phyloP scores from a whole-genome alignment of 1,139 yeast genomes.

The Sugiyamaella neomexicana region DNA sequence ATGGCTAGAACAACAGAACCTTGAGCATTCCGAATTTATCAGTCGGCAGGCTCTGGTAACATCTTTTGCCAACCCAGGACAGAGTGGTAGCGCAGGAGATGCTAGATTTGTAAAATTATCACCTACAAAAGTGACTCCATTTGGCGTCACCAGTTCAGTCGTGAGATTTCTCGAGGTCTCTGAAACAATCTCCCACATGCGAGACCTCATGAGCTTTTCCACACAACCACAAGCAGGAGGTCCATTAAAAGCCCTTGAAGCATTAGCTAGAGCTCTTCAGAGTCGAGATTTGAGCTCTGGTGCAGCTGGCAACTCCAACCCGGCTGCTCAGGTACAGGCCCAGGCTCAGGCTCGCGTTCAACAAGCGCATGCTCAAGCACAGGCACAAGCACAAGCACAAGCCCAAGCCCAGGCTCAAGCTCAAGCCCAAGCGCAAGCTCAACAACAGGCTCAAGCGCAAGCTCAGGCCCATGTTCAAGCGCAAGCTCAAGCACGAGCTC shows the following conservation, averaged over 20 bases:
- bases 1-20: slow-evolving; percentile 63
- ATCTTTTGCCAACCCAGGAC: slow-evolving; percentile 9
- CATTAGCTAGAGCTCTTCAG: slow-evolving; percentile 41
- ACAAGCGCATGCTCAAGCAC: slow-evolving; percentile 17
- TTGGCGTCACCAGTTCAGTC: slow-evolving; percentile 65
- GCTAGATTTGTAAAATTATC: slow-evolving; percentile 26
- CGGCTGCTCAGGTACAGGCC: slow-evolving; percentile 14
- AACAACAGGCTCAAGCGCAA: background rate
- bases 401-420: slow-evolving; percentile 6
- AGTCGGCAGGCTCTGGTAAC: slow-evolving; percentile 27
- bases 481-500: slow-evolving; percentile 16
- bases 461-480: background rate
- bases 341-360: slow-evolving; percentile 11
- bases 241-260: slow-evolving; percentile 61
- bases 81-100: slow-evolving; percentile 20
- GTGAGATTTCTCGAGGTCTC: slow-evolving; percentile 71
- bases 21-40: slow-evolving; percentile 41
- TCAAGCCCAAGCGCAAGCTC: background rate
- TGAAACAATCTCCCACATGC: slow-evolving; percentile 71
- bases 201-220: slow-evolving; percentile 62
- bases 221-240: slow-evolving; percentile 48
- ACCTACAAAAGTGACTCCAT: slow-evolving; percentile 42
- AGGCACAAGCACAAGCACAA: slow-evolving; percentile 3
- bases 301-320: background rate
- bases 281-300: slow-evolving; percentile 27